These are phyloP conservation scores for Trypanosoma mega DNA, from an alignment of 208 protist genomes.

Conservation along the genomic window DNA sequence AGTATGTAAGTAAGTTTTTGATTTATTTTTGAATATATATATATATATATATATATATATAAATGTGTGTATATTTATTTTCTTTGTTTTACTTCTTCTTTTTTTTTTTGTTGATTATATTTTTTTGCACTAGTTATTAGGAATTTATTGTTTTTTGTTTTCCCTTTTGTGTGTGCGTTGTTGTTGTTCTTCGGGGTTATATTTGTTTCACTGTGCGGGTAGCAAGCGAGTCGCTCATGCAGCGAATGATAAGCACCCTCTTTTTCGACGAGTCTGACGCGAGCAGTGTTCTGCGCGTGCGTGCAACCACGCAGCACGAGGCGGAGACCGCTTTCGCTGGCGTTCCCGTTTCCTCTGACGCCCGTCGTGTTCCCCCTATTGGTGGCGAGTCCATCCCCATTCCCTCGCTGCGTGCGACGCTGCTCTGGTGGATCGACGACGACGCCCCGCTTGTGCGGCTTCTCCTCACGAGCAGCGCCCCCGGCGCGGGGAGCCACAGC, in stretches of 20 bases:
- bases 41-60: no score
- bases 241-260: conserved; percentile 66
- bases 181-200: no score
- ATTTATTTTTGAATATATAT: no score
- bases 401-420: conserved; percentile 48
- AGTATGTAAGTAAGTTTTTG: no score
- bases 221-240: background rate
- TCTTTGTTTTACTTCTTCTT: no score
- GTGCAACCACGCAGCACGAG: conserved; percentile 8
- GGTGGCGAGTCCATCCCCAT: conserved; percentile 50
- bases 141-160: background rate
- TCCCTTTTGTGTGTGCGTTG: background rate
- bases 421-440: conserved; percentile 76
- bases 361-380: background rate
- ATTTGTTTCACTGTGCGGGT: no score
- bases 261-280: conserved; percentile 75
- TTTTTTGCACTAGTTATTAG: no score
- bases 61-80: no score
- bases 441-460: conserved; percentile 51
- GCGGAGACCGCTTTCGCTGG: background rate
- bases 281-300: conserved; percentile 51
- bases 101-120: no score
- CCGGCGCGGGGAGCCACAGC: conserved; percentile 41
- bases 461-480: conserved; percentile 48
- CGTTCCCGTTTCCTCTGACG: background rate